Evolutionary conservation across 2,329 filamentous ascomycete species (phyloP).

Genomic region (Xylariaceae sp.): DNA sequence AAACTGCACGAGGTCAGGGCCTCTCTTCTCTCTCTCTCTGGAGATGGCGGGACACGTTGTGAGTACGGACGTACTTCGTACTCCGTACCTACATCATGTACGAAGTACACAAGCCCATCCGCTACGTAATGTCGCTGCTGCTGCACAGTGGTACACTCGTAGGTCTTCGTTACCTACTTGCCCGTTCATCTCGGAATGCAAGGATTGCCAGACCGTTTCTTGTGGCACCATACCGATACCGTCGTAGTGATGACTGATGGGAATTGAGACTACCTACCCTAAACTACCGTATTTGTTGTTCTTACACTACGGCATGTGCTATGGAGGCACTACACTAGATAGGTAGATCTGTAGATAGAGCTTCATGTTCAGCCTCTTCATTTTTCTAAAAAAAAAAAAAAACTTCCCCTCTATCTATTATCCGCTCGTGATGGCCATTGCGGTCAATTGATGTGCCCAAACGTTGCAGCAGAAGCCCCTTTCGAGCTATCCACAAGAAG

Average conservation of each 20-base stretch:
- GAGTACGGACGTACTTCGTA: too few relatives aligned
- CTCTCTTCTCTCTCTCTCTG: too few relatives aligned
- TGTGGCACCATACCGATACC: conserved; percentile 26
- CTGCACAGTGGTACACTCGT: conserved; percentile 5
- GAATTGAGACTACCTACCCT: conserved; percentile 9
- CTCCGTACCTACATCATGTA: too few relatives aligned
- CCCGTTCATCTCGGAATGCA: conserved; percentile 28
- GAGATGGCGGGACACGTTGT: neutral
- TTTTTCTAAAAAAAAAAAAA: neutral
- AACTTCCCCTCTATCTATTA: neutral
- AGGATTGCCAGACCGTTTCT: conserved; percentile 19
- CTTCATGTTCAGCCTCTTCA: conserved; percentile 26
- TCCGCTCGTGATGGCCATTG: conserved; percentile 2
- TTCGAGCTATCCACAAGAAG: conserved; percentile 11
- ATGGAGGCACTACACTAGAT: too few relatives aligned
- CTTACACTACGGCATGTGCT: too few relatives aligned
- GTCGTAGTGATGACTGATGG: conserved; percentile 10
- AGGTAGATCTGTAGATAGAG: neutral
- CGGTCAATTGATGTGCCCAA: neutral
- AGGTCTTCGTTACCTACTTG: neutral
- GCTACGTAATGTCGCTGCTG: neutral
- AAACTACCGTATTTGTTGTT: conserved; percentile 2
- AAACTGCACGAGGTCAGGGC: too few relatives aligned
- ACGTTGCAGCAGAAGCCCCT: conserved; percentile 15
- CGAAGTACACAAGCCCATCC: too few relatives aligned